phyloP scores from a whole-genome alignment of 345 rosid species.

The Stellera chamaejasme region DNA sequence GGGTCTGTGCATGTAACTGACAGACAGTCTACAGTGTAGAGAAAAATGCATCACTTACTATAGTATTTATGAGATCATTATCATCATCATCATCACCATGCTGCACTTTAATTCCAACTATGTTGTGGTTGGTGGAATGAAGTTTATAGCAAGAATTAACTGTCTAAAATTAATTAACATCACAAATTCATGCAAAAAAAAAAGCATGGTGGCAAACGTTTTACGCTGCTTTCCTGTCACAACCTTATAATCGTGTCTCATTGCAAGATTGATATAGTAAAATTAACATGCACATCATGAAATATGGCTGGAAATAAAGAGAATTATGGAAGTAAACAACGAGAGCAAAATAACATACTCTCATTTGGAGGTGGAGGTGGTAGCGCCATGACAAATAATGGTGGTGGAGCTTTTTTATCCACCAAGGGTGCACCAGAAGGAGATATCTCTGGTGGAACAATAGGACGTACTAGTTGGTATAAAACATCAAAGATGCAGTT shows the following conservation, averaged over 20 bases:
- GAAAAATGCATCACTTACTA: neutral
- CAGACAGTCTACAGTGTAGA: slow-evolving; percentile 40
- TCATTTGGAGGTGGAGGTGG: slow-evolving; percentile 69
- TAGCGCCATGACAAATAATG: slow-evolving; percentile 28
- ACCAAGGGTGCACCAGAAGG: slow-evolving; percentile 29
- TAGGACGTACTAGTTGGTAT: slow-evolving; percentile 20
- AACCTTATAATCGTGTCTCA: too few relatives aligned
- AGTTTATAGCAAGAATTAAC: too few relatives aligned
- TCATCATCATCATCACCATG: too few relatives aligned
- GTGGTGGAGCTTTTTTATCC: slow-evolving; percentile 35
- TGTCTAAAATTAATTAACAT: too few relatives aligned
- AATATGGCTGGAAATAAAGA: neutral
- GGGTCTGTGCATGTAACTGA: slow-evolving; percentile 46
- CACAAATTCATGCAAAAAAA: too few relatives aligned
- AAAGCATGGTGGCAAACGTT: too few relatives aligned
- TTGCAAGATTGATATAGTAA: too few relatives aligned
- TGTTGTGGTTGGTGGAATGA: too few relatives aligned
- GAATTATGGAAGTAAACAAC: neutral
- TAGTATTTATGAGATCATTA: too few relatives aligned
- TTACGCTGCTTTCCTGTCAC: too few relatives aligned
- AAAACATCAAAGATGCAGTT: neutral
- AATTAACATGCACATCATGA: too few relatives aligned
- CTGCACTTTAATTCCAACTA: too few relatives aligned
- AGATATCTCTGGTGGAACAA: slow-evolving; percentile 35
- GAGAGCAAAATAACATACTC: slow-evolving; percentile 19